A percentile compares a stretch with the other conserved stretches of the same genome.
phyloP scores from a whole-genome alignment of 139 green algal species.

The Penium margaritaceum region DNA sequence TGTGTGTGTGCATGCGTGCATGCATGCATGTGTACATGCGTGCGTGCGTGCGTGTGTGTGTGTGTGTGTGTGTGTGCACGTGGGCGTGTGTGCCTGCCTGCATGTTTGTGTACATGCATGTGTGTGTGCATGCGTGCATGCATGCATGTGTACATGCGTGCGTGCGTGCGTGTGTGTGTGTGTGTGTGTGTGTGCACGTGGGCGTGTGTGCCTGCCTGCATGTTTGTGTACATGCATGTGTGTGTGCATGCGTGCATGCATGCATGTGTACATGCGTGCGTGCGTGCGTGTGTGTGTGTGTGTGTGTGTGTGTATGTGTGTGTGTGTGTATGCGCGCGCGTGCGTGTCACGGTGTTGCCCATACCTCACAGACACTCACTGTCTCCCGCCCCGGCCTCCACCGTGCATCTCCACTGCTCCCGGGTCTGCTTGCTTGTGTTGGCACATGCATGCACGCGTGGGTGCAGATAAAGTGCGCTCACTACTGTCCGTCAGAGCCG shows the following conservation, averaged over 20 bases:
- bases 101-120: neutral
- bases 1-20: neutral
- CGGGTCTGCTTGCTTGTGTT: too few species aligned
- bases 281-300: neutral
- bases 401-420: too few species aligned
- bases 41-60: neutral
- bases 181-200: neutral
- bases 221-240: neutral
- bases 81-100: neutral
- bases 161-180: neutral
- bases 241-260: neutral
- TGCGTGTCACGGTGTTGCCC: neutral
- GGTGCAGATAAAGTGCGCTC: too few species aligned
- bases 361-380: too few species aligned
- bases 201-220: neutral
- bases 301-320: neutral
- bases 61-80: neutral
- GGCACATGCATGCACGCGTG: too few species aligned
- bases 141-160: neutral
- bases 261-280: neutral
- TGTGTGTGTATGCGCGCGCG: neutral
- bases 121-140: neutral
- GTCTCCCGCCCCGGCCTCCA: too few species aligned
- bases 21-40: neutral
- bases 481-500: too few species aligned